Percentiles rank a stretch among this genome's conserved stretches.
phyloP scores from a whole-genome alignment of 306 rosid species.

The Prunus padus region DNA sequence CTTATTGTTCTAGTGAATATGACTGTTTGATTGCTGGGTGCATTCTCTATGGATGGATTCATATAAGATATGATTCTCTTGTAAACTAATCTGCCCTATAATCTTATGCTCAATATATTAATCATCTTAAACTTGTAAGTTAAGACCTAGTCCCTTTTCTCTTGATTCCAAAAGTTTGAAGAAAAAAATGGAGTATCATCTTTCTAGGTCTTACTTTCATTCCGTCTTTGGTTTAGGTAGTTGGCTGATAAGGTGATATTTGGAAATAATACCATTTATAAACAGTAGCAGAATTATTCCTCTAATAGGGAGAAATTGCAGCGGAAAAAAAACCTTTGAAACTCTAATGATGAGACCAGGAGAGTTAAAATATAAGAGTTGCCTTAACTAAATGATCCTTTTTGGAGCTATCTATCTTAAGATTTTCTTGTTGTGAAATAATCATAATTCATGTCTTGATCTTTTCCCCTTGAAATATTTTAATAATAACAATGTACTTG shows the following conservation, averaged over 20 bases:
- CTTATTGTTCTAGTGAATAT: slow-evolving; percentile 3
- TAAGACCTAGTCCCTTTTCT: background rate
- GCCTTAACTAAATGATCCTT: background rate
- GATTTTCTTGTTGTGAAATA: background rate
- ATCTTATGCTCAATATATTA: background rate
- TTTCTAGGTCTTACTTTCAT: background rate
- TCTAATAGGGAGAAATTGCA: background rate
- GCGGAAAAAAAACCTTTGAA: background rate
- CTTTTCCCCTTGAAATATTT: background rate
- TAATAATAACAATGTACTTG: background rate
- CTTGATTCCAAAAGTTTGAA: background rate
- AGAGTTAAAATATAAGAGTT: background rate
- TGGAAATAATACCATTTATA: background rate
- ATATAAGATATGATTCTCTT: background rate
- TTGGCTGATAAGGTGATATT: background rate
- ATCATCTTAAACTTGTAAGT: background rate
- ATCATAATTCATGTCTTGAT: background rate
- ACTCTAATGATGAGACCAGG: background rate
- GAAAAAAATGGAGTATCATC: background rate
- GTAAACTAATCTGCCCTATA: background rate
- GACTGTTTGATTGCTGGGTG: slow-evolving; percentile 12
- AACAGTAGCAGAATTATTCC: background rate
- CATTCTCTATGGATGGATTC: background rate
- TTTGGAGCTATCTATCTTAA: background rate
- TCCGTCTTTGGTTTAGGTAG: background rate